These are phyloP conservation scores for Thelonectria discophora DNA, from an alignment of 2,329 filamentous ascomycete genomes.

Conservation along the genomic window DNA sequence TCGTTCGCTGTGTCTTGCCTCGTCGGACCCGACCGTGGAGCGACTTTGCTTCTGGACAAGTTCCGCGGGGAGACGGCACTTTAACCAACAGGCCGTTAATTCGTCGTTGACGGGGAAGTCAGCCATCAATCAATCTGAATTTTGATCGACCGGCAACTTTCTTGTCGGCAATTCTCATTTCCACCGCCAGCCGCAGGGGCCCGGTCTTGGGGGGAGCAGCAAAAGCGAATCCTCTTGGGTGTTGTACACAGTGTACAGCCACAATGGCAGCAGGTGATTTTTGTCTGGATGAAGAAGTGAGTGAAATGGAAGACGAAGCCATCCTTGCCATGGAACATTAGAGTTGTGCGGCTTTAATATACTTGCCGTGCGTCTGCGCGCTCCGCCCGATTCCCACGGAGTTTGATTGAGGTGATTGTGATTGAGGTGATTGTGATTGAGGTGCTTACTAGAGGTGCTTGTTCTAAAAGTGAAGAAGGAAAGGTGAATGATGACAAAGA, in stretches of 20 bases:
- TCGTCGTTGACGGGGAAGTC: not conserved
- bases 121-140: not conserved
- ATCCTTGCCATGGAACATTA: slow-evolving; percentile 15
- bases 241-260: not conserved
- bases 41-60: not conserved
- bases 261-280: not conserved
- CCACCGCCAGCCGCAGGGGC: not conserved
- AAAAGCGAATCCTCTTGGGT: not conserved
- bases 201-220: not conserved
- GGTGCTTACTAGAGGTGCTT: not conserved
- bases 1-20: slow-evolving; percentile 10
- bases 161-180: not conserved
- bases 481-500: not conserved
- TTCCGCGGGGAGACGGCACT: slow-evolving; percentile 5
- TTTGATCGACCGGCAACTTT: no score
- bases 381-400: not conserved
- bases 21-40: slow-evolving; percentile 5
- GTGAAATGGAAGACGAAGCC: not conserved
- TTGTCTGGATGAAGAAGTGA: no score
- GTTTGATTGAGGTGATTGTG: not conserved
- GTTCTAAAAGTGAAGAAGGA: not conserved
- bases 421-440: not conserved
- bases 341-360: slow-evolving; percentile 1
- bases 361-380: not conserved
- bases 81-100: not conserved